Conservation (phyloP, 495 filamentous ascomycete species). For the Aspergillus incahuasiensis region DNA sequence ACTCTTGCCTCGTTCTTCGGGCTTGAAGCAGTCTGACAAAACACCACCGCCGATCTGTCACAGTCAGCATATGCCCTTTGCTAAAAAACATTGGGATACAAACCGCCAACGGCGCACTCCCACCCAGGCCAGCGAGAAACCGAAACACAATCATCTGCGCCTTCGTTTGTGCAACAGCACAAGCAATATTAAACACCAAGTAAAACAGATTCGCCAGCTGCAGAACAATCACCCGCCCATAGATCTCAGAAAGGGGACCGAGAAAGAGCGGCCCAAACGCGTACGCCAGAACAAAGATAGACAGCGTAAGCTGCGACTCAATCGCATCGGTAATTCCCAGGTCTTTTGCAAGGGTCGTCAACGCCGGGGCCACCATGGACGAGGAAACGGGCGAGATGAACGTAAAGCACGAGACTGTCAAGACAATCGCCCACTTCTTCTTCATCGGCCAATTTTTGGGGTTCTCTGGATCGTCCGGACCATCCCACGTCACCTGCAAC, state of each 20-base stretch:
- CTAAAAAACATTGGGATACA: slow-evolving; percentile 15
- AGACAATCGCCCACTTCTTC: slow-evolving; percentile 60
- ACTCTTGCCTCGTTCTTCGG: slow-evolving; percentile 61
- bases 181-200: slow-evolving; percentile 54
- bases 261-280: slow-evolving; percentile 65
- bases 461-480: slow-evolving; percentile 53
- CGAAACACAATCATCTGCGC: slow-evolving; percentile 51
- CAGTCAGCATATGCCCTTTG: background rate
- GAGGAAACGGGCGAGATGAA: slow-evolving; percentile 70
- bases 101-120: slow-evolving; percentile 49
- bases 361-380: slow-evolving; percentile 68
- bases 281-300: slow-evolving; percentile 73
- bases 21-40: slow-evolving; percentile 56
- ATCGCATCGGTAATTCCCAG: slow-evolving; percentile 55
- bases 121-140: slow-evolving; percentile 56
- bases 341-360: slow-evolving; percentile 52
- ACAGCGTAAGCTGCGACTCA: slow-evolving; percentile 56
- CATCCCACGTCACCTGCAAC: slow-evolving; percentile 48
- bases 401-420: slow-evolving; percentile 57
- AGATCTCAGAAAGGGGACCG: slow-evolving; percentile 70
- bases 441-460: slow-evolving; percentile 54
- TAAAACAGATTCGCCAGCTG: slow-evolving; percentile 63
- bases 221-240: slow-evolving; percentile 61
- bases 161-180: slow-evolving; percentile 48
- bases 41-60: slow-evolving; percentile 53